phyloP scores from a whole-genome alignment of 2,329 filamentous ascomycete genomes.

The Septoria petroselini region DNA sequence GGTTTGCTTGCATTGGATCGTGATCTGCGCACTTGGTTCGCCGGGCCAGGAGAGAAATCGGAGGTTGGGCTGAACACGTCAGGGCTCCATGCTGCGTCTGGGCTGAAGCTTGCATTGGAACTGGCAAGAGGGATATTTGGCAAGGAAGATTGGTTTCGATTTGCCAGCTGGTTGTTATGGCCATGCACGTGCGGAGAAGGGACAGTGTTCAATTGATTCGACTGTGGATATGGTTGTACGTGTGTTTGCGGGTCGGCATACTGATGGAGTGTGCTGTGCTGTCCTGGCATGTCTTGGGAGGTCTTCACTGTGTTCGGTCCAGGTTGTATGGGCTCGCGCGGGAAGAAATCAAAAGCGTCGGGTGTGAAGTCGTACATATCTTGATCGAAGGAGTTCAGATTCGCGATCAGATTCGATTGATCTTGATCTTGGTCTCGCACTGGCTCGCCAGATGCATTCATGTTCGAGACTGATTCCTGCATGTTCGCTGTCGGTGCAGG shows the following conservation, averaged over 20 bases:
- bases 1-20: neutral
- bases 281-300: neutral
- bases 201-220: neutral
- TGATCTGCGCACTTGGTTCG: neutral
- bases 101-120: constrained; percentile 2
- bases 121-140: neutral
- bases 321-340: neutral
- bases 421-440: neutral
- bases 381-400: constrained; percentile 2
- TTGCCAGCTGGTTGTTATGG: constrained; percentile 7
- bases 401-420: neutral
- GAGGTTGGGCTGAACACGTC: constrained; percentile 8
- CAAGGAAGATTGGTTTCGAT: neutral
- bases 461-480: neutral
- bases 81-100: constrained; percentile 2
- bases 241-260: neutral
- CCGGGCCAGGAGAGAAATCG: constrained; percentile 6
- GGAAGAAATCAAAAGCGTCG: neutral
- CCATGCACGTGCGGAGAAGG: constrained; percentile 6
- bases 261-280: neutral
- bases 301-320: neutral
- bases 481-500: neutral
- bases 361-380: neutral
- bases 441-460: neutral
- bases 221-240: constrained; percentile 1